A percentile compares a stretch with the other conserved stretches of the same genome.
Conservation (phyloP, 225 moss, liverwort and hornwort genomes). For the Takakia lepidozioides region DNA sequence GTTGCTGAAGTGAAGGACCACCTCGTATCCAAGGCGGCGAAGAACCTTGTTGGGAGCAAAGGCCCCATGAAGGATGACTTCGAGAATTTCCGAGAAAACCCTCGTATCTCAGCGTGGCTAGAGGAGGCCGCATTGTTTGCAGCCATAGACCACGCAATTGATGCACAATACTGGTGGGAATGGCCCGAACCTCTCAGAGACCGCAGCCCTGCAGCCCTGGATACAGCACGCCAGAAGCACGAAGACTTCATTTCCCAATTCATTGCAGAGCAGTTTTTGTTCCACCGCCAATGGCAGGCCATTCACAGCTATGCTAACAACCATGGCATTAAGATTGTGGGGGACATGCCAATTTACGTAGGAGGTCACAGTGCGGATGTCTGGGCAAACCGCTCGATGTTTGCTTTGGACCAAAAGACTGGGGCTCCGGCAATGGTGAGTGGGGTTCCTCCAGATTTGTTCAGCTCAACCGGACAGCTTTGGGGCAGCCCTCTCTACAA, state of each 20-base stretch:
- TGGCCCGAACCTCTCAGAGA: conserved; percentile 77
- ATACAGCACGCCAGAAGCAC: conserved; percentile 35
- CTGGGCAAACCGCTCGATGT: conserved; percentile 55
- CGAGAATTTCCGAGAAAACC: conserved; percentile 50
- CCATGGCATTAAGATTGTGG: conserved; percentile 59
- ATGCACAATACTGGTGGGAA: conserved; percentile 72
- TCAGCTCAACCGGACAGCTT: conserved; percentile 13
- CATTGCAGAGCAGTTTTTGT: conserved; percentile 69
- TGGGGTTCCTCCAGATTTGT: conserved; percentile 8
- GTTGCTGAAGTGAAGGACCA: conserved; percentile 74
- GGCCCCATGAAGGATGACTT: conserved; percentile 60
- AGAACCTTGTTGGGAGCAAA: conserved; percentile 47
- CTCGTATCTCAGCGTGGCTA: conserved; percentile 61
- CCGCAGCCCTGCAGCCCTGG: conserved; percentile 54
- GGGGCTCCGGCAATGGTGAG: conserved; percentile 3
- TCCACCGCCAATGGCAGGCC: conserved; percentile 82
- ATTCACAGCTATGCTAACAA: conserved; percentile 75
- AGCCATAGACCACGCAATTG: conserved; percentile 56
- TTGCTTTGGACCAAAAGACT: not conserved
- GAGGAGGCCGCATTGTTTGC: conserved; percentile 86
- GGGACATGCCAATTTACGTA: conserved; percentile 91
- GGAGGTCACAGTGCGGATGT: conserved; percentile 84
- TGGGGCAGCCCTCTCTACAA: conserved; percentile 64
- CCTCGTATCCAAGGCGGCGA: conserved; percentile 60
- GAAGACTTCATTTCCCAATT: conserved; percentile 57